Percentiles rank a stretch among this genome's conserved stretches.
These are phyloP conservation scores for Claviceps pazoutovae DNA, from an alignment of 2,329 filamentous ascomycete species.

Conservation along the genomic window DNA sequence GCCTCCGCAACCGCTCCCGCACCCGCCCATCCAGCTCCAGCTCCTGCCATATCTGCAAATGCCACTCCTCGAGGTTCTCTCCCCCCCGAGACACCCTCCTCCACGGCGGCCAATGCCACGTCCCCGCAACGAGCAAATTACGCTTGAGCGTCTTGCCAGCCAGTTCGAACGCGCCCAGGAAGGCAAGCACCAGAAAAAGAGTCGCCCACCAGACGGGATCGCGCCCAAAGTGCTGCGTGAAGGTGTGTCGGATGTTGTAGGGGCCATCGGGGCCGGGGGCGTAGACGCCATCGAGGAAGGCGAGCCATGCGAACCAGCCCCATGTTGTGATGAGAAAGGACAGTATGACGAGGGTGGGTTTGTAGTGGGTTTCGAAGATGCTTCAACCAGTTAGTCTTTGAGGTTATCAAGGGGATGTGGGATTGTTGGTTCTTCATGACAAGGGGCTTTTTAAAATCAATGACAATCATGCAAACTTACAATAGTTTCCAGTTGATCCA, in stretches of 20 bases:
- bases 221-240: constrained; percentile 51
- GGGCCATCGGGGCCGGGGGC: constrained; percentile 27
- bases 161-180: constrained; percentile 52
- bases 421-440: too few species aligned
- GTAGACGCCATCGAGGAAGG: constrained; percentile 55
- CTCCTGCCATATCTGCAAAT: constrained; percentile 44
- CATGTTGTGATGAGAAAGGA: constrained; percentile 43
- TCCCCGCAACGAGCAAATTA: constrained; percentile 28
- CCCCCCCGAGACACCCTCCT: constrained; percentile 14
- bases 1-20: constrained; percentile 25
- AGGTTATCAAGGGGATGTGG: too few species aligned
- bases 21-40: constrained; percentile 37
- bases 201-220: constrained; percentile 63
- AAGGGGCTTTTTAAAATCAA: too few species aligned
- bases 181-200: constrained; percentile 46
- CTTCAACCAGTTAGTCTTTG: constrained; percentile 13
- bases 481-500: constrained; percentile 68
- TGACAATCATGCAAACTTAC: constrained; percentile 26
- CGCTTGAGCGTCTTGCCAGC: constrained; percentile 37
- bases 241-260: constrained; percentile 57
- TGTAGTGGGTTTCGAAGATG: constrained; percentile 66
- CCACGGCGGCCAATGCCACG: constrained; percentile 35
- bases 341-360: constrained; percentile 47
- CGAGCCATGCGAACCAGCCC: constrained; percentile 64
- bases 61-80: constrained; percentile 34